These are phyloP conservation scores for Posidonia oceanica DNA, from an alignment of 116 monocot genomes.

Conservation along the genomic window DNA sequence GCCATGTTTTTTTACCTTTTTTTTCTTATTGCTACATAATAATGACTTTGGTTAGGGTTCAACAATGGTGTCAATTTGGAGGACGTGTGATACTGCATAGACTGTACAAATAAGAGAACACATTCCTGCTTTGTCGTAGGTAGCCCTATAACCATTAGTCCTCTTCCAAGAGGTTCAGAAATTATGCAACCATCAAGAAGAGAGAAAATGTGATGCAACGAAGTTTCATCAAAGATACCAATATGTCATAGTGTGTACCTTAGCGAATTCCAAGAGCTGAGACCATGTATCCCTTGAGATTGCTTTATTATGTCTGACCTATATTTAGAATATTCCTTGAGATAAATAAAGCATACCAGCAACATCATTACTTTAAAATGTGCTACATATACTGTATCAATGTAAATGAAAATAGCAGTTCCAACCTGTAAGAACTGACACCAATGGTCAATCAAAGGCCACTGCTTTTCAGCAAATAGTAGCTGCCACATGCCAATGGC, in stretches of 20 bases:
- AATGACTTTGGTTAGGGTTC: too few relatives aligned
- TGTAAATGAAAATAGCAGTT: not conserved
- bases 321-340: not conserved
- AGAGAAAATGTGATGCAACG: too few relatives aligned
- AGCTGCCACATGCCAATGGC: conserved; percentile 99
- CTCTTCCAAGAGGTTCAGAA: too few relatives aligned
- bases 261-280: conserved; percentile 81
- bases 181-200: too few relatives aligned
- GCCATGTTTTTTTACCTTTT: too few relatives aligned
- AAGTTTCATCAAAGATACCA: too few relatives aligned
- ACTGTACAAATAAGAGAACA: too few relatives aligned
- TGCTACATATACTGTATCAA: not conserved
- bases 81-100: too few relatives aligned
- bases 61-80: too few relatives aligned
- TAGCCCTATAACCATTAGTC: too few relatives aligned
- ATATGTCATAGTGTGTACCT: conserved; percentile 23
- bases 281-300: conserved; percentile 95
- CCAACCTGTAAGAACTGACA: conserved; percentile 88
- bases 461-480: conserved; percentile 78
- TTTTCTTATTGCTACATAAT: too few relatives aligned
- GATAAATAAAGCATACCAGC: not conserved
- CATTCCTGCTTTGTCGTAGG: too few relatives aligned
- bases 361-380: not conserved
- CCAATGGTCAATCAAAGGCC: conserved; percentile 95
- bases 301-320: conserved; percentile 89